Conservation (phyloP, 176 grass and related monocot genomes). For the Urochloa ruziziensis region DNA sequence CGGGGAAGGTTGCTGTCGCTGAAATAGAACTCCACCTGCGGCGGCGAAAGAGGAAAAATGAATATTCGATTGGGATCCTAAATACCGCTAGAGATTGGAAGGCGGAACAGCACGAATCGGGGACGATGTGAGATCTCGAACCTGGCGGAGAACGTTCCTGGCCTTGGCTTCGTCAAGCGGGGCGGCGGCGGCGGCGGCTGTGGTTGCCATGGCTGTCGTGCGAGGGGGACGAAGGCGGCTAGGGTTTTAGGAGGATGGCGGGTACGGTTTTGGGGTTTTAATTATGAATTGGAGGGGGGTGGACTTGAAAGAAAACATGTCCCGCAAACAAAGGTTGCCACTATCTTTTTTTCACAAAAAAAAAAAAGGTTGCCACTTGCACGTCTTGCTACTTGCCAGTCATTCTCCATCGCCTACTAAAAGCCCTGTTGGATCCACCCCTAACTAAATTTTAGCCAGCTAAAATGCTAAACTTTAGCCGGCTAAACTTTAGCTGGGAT, state of each 20-base stretch:
- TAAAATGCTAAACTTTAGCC: too few relatives aligned
- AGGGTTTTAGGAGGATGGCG: slow-evolving; percentile 53
- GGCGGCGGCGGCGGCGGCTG: slow-evolving; percentile 15
- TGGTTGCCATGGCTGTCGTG: slow-evolving; percentile 39
- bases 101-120: neutral
- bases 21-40: slow-evolving; percentile 94
- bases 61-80: neutral
- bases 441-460: too few relatives aligned
- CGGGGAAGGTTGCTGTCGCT: slow-evolving; percentile 90
- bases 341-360: too few relatives aligned
- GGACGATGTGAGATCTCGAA: neutral
- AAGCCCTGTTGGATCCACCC: too few relatives aligned
- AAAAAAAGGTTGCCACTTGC: too few relatives aligned
- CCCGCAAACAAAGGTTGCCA: too few relatives aligned
- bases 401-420: too few relatives aligned
- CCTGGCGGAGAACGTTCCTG: slow-evolving; percentile 67
- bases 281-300: neutral
- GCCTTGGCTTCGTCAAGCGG: slow-evolving; percentile 65
- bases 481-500: too few relatives aligned
- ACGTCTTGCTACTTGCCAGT: too few relatives aligned
- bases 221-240: slow-evolving; percentile 14
- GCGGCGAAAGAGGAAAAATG: neutral
- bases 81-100: neutral
- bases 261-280: slow-evolving; percentile 12
- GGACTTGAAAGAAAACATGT: neutral